Percentiles rank a stretch among this genome's conserved stretches.
phyloP scores from a whole-genome alignment of 352 stramenopile species.

The Aphanomyces cochlioides region DNA sequence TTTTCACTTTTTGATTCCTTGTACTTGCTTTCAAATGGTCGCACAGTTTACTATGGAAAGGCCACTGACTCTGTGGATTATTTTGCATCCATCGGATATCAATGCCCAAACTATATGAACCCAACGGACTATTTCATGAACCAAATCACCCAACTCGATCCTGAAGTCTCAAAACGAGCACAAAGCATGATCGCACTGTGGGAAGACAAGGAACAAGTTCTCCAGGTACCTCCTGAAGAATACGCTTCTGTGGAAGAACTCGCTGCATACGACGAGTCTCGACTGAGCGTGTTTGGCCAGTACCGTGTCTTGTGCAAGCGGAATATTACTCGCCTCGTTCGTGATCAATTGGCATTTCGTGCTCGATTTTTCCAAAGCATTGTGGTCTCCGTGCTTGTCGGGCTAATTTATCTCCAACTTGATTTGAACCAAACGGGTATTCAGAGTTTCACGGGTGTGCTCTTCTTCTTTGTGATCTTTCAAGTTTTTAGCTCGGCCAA shows the following conservation, averaged over 20 bases:
- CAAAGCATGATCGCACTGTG: constrained; percentile 45
- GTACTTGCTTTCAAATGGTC: constrained; percentile 50
- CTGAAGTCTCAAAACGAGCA: constrained; percentile 35
- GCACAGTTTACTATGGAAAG: constrained; percentile 55
- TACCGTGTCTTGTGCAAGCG: constrained; percentile 43
- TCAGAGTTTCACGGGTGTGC: constrained; percentile 44
- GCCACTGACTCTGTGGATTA: constrained; percentile 48
- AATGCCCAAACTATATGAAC: constrained; percentile 55
- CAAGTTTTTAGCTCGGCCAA: constrained; percentile 43
- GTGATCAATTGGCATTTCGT: constrained; percentile 38
- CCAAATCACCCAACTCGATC: constrained; percentile 47
- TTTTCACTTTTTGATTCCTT: constrained; percentile 56
- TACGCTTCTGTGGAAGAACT: neutral
- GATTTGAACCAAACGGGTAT: constrained; percentile 41
- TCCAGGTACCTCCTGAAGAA: neutral
- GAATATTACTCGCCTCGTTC: constrained; percentile 41
- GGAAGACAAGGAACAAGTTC: too few relatives aligned
- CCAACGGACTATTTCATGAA: constrained; percentile 65
- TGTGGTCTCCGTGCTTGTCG: constrained; percentile 40
- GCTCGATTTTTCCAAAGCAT: constrained; percentile 38
- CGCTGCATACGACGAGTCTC: neutral
- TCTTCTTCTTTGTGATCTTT: constrained; percentile 47
- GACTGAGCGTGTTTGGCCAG: constrained; percentile 30
- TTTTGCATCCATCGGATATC: constrained; percentile 50
- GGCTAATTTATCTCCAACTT: constrained; percentile 49